Percentiles rank a stretch among this genome's conserved stretches.
Conservation (phyloP, 495 filamentous ascomycete species). For the Aspergillus asperescens region DNA sequence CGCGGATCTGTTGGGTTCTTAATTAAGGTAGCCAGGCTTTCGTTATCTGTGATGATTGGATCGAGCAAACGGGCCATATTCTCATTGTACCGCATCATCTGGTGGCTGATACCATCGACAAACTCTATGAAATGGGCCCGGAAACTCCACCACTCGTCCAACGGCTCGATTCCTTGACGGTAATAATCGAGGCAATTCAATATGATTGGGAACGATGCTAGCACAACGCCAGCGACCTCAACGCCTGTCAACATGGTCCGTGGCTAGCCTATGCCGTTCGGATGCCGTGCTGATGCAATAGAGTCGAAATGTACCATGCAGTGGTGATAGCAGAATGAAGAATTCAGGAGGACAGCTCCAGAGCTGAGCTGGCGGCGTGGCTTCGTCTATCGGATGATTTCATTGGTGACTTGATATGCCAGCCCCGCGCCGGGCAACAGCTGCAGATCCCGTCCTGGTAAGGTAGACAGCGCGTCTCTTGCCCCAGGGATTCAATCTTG, state of each 20-base stretch:
- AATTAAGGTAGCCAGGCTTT: background rate
- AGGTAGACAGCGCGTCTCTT: no score
- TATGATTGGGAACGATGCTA: background rate
- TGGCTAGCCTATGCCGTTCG: background rate
- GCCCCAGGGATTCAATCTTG: no score
- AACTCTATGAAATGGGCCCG: background rate
- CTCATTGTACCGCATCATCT: slow-evolving; percentile 1
- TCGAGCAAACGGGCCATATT: background rate
- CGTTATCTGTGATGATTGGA: background rate
- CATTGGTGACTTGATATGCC: background rate
- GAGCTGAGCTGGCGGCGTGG: background rate
- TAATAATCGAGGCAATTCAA: slow-evolving; percentile 2
- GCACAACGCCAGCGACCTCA: background rate
- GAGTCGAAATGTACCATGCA: background rate
- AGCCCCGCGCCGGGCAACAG: background rate
- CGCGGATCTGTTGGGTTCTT: background rate
- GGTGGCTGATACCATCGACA: background rate
- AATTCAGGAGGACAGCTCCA: no score
- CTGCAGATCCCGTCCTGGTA: no score
- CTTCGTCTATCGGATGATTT: background rate
- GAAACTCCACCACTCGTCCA: slow-evolving; percentile 2
- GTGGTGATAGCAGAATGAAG: background rate
- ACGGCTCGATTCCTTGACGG: background rate
- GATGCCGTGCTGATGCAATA: no score
- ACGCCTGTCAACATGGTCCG: background rate